Base-by-base conservation (phyloP, 345 rosid genomes). In the Laguncularia racemosa region DNA sequence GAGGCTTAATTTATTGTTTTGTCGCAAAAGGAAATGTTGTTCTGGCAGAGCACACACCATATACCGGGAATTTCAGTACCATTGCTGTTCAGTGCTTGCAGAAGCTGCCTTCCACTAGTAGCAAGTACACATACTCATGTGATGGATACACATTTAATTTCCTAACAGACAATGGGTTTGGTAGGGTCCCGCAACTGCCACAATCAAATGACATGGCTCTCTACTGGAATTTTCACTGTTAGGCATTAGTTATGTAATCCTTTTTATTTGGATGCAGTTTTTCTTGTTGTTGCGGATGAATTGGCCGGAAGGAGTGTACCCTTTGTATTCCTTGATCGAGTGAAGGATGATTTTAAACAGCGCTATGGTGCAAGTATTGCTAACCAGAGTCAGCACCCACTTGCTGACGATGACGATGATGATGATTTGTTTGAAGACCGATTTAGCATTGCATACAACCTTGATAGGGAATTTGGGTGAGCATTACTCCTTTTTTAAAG, bases 241-340 rank as follows among this genome's bases (percentile, higher is more conserved):
- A 7, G 9, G 40, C 40, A 33, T 33, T 33, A 33, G 40, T 33
- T 33, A 33, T 33, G 40, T 33, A 33, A 33, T 33, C 40, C 40
- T 33, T 33, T 33, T 33, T 10, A 7, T 33, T 6, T 58, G 8
- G 20, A 12, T 83, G 62, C 81, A 95, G 99, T 90, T 61, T 95
- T 88, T 74, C 99, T 90, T 56, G 89, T 82, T 62, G 97, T 95
- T 64, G 97, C 95, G 4, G 99, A 90, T 81, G 99, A 95, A 73
- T 73, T 90, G 3, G 67, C 66, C 4, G 97, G 97, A 46, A 81
- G 95, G 79, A 75, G 81, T 75, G 76, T 95, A 58, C 97, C 97
- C 17, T 90, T 84, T 14, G 88, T 90, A 44, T 95, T 90, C 56
- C 96, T 95, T 43, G 99, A 95, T 51, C 78, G 95, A 47, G 99